Base-by-base conservation (phyloP, 2,329 filamentous ascomycete genomes). In the Penicillium hesseltinei region DNA sequence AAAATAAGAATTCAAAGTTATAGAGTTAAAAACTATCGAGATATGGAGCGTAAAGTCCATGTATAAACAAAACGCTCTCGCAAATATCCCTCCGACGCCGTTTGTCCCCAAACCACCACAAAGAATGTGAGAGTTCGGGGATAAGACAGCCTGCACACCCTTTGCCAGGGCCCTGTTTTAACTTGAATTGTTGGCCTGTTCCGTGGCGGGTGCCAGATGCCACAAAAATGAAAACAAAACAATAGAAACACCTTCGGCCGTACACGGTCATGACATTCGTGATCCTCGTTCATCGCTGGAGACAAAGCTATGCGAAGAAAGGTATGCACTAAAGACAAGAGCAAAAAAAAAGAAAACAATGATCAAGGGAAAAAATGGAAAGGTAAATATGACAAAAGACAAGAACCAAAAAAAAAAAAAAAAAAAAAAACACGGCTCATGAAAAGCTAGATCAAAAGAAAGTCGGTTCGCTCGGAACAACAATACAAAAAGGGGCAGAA, bases 211-310 rank as follows among this genome's bases (percentile, higher is more conserved):
- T 36, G 40, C 55, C 51, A 51, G 51, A 53, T 49, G 50, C 39
- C 49, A 59, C 53, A 58, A 57, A 60, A 59, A 52, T 58, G 50
- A 58, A 59, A 60, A 54, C 36, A 65, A 55, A 61, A 57, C 53
- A 57, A 54, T 38, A 59, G 63, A 52, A 62, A 64, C 55, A 62
- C 61, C 66, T 57, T 65, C 67, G 70, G 69, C 71, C 71, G 68
- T 74, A 71, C 65, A 73, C 67, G 65, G 71, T 74, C 73, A 73
- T 75, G 71, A 74, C 66, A 64, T 71, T 75, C 72, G 70, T 76
- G 69, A 71, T 72, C 71, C 68, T 75, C 71, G 66, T 66, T 75
- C 72, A 72, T 72, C 71, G 72, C 69, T 70, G 64, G 62, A 64
- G 62, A 64, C 68, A 68, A 69, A 66, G 71, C 67, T 70, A 65